Percentiles rank a stretch among this genome's conserved stretches.
These are phyloP conservation scores for Hylodesmum podocarpum DNA, from an alignment of 306 rosid species.

Conservation along the genomic window DNA sequence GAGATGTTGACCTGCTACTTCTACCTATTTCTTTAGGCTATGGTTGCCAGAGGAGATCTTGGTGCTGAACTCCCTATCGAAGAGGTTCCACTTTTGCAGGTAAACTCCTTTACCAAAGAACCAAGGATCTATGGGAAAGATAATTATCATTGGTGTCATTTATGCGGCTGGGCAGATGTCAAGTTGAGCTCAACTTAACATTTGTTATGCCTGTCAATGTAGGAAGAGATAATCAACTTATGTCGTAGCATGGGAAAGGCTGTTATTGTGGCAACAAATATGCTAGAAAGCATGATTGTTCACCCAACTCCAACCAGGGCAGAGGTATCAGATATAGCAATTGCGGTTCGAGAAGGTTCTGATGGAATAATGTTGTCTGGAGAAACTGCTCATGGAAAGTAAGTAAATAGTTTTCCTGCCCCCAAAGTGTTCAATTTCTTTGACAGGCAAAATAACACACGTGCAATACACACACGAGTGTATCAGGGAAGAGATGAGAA, in stretches of 20 bases:
- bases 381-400: constrained; percentile 99
- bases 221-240: constrained; percentile 91
- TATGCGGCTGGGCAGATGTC: neutral
- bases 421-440: neutral
- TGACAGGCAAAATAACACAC: neutral
- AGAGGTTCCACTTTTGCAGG: constrained; percentile 60
- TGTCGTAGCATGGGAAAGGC: constrained; percentile 99
- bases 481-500: too few relatives aligned
- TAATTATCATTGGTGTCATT: neutral
- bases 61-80: constrained; percentile 62
- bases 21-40: constrained; percentile 38
- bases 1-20: neutral
- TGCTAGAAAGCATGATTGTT: constrained; percentile 99
- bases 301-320: constrained; percentile 99
- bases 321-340: constrained; percentile 96
- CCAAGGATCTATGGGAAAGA: neutral
- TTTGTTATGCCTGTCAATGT: constrained; percentile 16
- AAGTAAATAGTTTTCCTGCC: constrained; percentile 36
- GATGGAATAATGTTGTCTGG: constrained; percentile 97
- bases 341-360: constrained; percentile 99
- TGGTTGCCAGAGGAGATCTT: constrained; percentile 67
- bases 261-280: constrained; percentile 96
- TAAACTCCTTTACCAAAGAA: neutral
- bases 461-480: too few relatives aligned
- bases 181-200: constrained; percentile 21